A percentile compares a stretch with the other conserved stretches of the same genome.
phyloP scores from a whole-genome alignment of 2,329 filamentous ascomycete species.

The Thermochaetoides dissita region DNA sequence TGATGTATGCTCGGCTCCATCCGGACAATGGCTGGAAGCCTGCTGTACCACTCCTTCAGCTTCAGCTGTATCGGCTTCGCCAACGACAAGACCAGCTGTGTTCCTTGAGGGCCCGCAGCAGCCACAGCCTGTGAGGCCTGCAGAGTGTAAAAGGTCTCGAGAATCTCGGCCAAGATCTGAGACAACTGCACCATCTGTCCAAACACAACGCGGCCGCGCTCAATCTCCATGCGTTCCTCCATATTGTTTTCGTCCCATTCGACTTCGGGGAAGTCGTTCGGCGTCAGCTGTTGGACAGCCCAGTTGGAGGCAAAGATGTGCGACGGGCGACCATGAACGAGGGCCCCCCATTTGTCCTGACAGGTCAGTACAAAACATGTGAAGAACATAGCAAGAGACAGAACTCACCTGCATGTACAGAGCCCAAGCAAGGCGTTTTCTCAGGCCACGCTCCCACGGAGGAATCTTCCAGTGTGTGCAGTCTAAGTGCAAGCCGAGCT shows the following conservation, averaged over 20 bases:
- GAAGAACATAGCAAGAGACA: neutral
- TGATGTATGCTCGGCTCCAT: slow-evolving; percentile 47
- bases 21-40: slow-evolving; percentile 46
- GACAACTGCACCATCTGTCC: slow-evolving; percentile 63
- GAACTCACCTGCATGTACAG: slow-evolving; percentile 37
- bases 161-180: slow-evolving; percentile 62
- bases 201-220: slow-evolving; percentile 57
- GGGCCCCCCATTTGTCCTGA: slow-evolving; percentile 77
- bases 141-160: slow-evolving; percentile 71
- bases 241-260: slow-evolving; percentile 49
- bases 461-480: slow-evolving; percentile 80
- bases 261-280: slow-evolving; percentile 59
- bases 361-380: slow-evolving; percentile 29
- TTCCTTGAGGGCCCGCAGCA: slow-evolving; percentile 54
- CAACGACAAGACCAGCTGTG: slow-evolving; percentile 56
- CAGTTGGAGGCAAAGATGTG: slow-evolving; percentile 58
- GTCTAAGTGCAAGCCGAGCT: slow-evolving; percentile 78
- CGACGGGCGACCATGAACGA: slow-evolving; percentile 74
- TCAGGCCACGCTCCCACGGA: slow-evolving; percentile 69
- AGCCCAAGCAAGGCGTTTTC: slow-evolving; percentile 80
- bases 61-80: slow-evolving; percentile 74
- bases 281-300: slow-evolving; percentile 55
- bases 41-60: slow-evolving; percentile 69
- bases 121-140: slow-evolving; percentile 57
- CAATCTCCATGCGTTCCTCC: slow-evolving; percentile 50